Evolutionary conservation across 257 asterid species (phyloP).

Genomic region (Rehmannia glutinosa): DNA sequence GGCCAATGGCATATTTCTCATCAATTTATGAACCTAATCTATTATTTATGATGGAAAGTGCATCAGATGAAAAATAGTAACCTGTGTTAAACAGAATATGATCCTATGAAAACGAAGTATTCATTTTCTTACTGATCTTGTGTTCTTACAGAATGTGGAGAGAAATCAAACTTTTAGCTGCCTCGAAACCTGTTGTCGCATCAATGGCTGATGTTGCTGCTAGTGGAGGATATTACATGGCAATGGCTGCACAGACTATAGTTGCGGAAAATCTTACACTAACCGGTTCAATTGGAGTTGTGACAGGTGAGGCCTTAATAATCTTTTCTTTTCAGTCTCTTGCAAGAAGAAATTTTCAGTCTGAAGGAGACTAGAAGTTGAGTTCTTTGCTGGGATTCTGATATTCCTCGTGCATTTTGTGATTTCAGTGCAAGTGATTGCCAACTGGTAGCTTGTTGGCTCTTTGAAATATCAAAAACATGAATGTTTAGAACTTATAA

Average conservation of each 20-base stretch:
- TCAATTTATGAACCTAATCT: too few relatives aligned
- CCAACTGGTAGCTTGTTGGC: not conserved
- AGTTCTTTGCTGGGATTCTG: not conserved
- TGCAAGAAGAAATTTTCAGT: not conserved
- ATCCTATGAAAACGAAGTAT: not conserved
- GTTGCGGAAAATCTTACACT: constrained; percentile 91
- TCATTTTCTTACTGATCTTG: constrained; percentile 15
- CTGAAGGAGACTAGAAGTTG: not conserved
- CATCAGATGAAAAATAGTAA: not conserved
- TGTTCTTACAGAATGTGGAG: constrained; percentile 90
- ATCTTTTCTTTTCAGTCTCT: not conserved
- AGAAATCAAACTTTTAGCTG: constrained; percentile 90
- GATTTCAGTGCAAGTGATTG: not conserved
- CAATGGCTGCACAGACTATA: constrained; percentile 82
- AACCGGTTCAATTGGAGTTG: constrained; percentile 98
- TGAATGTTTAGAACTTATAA: not conserved
- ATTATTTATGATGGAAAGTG: not conserved
- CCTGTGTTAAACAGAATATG: not conserved
- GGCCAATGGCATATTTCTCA: not conserved
- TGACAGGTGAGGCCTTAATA: constrained; percentile 58
- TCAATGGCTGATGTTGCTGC: constrained; percentile 99
- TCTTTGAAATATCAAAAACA: not conserved
- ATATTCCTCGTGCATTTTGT: not conserved
- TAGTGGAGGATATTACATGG: constrained; percentile 99
- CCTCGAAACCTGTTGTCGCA: constrained; percentile 83